Conservation (phyloP, 495 filamentous ascomycete genomes). For the Tricharina praecox region DNA sequence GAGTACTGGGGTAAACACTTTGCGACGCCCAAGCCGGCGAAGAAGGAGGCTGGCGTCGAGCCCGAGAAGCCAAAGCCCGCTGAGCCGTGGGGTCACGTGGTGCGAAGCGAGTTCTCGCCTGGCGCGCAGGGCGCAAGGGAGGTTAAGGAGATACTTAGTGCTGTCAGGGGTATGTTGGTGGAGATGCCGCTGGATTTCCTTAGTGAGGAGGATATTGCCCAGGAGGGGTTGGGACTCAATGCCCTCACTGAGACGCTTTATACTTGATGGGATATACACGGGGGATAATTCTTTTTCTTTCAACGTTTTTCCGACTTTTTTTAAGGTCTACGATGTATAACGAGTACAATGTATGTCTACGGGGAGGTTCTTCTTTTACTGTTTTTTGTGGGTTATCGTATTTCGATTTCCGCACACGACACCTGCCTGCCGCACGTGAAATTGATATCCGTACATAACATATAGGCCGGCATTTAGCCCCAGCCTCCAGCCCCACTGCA, state of each 20-base stretch:
- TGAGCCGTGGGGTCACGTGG: slow-evolving; percentile 64
- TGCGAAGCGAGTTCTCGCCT: slow-evolving; percentile 55
- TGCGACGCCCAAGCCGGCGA: slow-evolving; percentile 35
- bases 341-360: no score
- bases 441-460: no score
- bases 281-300: no score
- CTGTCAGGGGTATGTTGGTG: slow-evolving; percentile 63
- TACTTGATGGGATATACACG: no score
- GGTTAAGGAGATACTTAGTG: slow-evolving; percentile 65
- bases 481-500: no score
- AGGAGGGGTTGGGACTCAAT: slow-evolving; percentile 41
- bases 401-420: no score
- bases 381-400: no score
- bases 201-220: slow-evolving; percentile 71
- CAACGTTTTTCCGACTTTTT: no score
- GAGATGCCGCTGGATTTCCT: slow-evolving; percentile 90
- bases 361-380: no score
- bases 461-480: no score
- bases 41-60: slow-evolving; percentile 15
- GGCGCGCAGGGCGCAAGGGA: slow-evolving; percentile 45
- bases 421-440: no score
- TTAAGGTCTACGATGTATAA: no score
- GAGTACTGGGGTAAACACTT: slow-evolving; percentile 59
- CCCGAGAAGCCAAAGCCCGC: slow-evolving; percentile 7
- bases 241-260: slow-evolving; percentile 25